These are phyloP conservation scores for Gossypium stocksii DNA, from an alignment of 345 rosid genomes.

Conservation along the genomic window DNA sequence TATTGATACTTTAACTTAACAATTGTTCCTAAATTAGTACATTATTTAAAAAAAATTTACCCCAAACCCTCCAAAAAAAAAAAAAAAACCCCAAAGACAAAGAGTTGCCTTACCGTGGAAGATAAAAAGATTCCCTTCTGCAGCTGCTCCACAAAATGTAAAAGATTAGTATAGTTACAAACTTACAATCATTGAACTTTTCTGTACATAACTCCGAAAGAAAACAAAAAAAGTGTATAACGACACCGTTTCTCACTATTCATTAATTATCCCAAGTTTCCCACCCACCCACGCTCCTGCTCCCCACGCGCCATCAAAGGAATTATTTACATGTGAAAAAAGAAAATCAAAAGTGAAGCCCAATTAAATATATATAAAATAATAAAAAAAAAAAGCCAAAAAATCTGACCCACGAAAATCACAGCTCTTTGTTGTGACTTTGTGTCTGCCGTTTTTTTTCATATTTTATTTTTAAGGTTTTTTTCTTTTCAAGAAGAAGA, in stretches of 20 bases:
- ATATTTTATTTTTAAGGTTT: not conserved
- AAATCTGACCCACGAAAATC: not conserved
- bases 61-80: not conserved
- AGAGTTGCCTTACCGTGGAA: not conserved
- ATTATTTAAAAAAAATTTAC: too few species aligned
- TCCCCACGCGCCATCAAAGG: not conserved
- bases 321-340: not conserved
- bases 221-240: too few species aligned
- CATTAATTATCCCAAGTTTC: too few species aligned
- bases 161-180: not conserved
- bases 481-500: not conserved
- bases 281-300: not conserved
- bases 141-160: not conserved
- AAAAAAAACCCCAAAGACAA: not conserved
- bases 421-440: not conserved
- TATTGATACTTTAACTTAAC: fast-evolving
- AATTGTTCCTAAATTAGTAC: fast-evolving
- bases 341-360: not conserved
- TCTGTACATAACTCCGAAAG: not conserved
- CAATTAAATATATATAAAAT: not conserved
- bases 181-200: not conserved
- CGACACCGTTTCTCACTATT: not conserved
- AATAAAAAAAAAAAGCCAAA: not conserved
- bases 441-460: not conserved
- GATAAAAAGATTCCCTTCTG: not conserved